Evolutionary conservation across 169 alveolate genomes (phyloP).

Genomic region (Toxoplasma gondii): DNA sequence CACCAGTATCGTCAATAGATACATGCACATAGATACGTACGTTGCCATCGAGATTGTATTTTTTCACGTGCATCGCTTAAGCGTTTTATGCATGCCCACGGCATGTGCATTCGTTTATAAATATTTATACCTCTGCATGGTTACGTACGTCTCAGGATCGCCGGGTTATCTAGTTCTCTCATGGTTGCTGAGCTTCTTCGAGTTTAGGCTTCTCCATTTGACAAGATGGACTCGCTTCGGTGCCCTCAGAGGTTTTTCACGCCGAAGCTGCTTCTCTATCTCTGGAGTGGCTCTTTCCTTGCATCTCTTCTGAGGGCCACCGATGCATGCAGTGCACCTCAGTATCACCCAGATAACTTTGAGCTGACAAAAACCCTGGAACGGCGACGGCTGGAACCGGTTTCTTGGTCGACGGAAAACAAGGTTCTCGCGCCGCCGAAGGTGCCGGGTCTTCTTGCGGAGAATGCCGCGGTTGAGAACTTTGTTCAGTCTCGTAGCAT

Average conservation of each 20-base stretch:
- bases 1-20: too few species aligned
- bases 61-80: too few species aligned
- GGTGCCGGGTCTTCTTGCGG: background rate
- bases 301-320: background rate
- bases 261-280: background rate
- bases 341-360: background rate
- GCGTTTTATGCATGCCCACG: too few species aligned
- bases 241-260: background rate
- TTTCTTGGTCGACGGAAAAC: background rate
- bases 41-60: too few species aligned
- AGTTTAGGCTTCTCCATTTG: background rate
- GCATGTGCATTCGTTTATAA: too few species aligned
- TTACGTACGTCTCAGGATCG: too few species aligned
- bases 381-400: background rate
- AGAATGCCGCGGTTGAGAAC: background rate
- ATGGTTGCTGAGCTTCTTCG: background rate
- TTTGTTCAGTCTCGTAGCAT: background rate
- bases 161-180: too few species aligned
- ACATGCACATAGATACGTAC: too few species aligned
- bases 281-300: background rate
- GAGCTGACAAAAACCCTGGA: background rate
- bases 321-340: background rate
- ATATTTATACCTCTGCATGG: too few species aligned
- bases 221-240: background rate
- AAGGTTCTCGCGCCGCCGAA: background rate